Evolutionary conservation across 192 early-diverging fungal species (phyloP), one percentile per base, ranked within the genome.

Genomic region (Backusella sp.): DNA sequence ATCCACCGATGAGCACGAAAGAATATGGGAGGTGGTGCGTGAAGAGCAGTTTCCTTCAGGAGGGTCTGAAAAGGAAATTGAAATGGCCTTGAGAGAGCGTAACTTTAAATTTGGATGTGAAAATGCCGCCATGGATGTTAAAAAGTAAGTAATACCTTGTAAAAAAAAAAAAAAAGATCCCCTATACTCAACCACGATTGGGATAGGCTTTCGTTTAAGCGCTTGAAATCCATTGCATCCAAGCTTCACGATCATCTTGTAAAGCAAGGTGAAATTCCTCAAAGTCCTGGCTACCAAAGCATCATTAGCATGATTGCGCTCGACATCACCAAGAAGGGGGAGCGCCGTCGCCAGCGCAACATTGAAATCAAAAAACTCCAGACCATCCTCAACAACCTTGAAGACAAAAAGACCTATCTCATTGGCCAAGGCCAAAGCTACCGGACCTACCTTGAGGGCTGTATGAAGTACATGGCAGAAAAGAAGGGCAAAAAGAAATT

Each of bases 301-400:
- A 92, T 98, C 88, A 86, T 99, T 37, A 97, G 96, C 73, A 86
- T 92, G 35, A 97, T 99, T 80, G 98, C 94, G 0, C 84, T 91
- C 36, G 97, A 98, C 74, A 95, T 99, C 83, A 87, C 94, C 28
- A 97, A 92, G 72, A 98, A 98, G 83, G 92, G 95, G 72, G 86
- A 92, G 30, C 91, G 96, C 14, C 89, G 98, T 28, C 85, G 90
- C 34, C 89, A 92, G 75, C 86, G 95, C 36, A 86, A 91, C 8
- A 82, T 79, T 0, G 97, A 99, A 77, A 86, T 96, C 74, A 76
- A 79, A 28, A 89, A 91, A 52, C 85, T 99, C 65, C 86, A 88
- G 72, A 89, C 90, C 35, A 98, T 98, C 6, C 81, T 99, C 35
- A 73, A 80, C 15, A 92, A 95, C 79, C 86, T 99, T 79, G 85